Base-by-base conservation (phyloP, 2,329 filamentous ascomycete genomes). In the Iodosphaeria phyllophila region DNA sequence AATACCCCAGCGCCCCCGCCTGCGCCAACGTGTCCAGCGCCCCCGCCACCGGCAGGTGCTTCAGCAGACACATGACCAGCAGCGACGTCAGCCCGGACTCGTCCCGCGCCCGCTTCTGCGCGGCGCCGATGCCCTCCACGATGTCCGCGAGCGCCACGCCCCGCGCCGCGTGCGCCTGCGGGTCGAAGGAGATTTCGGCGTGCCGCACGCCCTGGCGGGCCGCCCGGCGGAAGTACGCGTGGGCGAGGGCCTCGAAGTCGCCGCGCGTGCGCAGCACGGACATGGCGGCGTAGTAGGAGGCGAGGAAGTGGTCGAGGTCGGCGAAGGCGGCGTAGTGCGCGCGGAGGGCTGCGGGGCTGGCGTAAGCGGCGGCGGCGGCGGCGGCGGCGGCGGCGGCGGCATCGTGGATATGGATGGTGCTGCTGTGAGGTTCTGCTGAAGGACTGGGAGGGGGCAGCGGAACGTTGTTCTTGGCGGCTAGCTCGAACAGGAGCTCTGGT, bases 261-360 rank as follows among this genome's bases (percentile, higher is more conserved):
- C 15, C 8, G 13, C 19, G 13, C 11, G 20, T 25, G 12, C 16
- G 13, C 10, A 30, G 28, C 18, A 25, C 25, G 4, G 16, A 17
- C 13, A 23, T 26, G 17, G 20, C 28, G 5, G 17, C 13, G 12
- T 30, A 30, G 16, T 30, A 30, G 6, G 25, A 79, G 42, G 67
- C 58, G 13, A 84, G 60, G 50, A 84, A 84, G 50, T 82, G 75
- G 40, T 82, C 71, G 13, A 84, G 65, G 19, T 66, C 74, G 22
- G 62, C 60, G 49, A 83, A 84, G 32, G 54, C 47, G 29, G 60
- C 51, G 47, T 84, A 84, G 32, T 76, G 68, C 29, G 56, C 52
- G 20, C 56, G 51, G 8, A 84, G 61, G 3, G 68, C 44, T n/a
- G n/a, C n/a, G n/a, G n/a, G n/a, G n/a, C n/a, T n/a, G n/a, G n/a